Conservation (phyloP, 768 basidiomycete genomes). For the Roridomyces roridus region DNA sequence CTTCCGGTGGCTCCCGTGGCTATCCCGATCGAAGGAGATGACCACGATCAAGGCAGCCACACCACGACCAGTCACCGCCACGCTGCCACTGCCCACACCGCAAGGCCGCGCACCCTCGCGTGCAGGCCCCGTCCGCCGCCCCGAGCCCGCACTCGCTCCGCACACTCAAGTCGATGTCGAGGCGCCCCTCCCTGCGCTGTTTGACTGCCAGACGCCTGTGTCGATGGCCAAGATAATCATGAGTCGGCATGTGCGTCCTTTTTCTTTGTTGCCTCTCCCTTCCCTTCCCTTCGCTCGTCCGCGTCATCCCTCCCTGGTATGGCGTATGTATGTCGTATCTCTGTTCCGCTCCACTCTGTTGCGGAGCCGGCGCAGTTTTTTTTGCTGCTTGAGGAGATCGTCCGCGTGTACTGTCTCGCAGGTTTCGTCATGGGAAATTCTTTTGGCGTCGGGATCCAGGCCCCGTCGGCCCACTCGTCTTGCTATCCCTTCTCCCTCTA, state of each 20-base stretch:
- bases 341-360: too few relatives aligned
- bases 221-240: slow-evolving; percentile 19
- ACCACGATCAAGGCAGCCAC: neutral
- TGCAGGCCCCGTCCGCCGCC: neutral
- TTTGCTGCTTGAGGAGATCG: too few relatives aligned
- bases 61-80: neutral
- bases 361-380: too few relatives aligned
- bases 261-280: neutral
- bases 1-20: neutral
- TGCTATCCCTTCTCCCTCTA: too few relatives aligned
- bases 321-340: too few relatives aligned
- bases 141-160: neutral
- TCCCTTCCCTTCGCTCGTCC: neutral
- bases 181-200: slow-evolving; percentile 8
- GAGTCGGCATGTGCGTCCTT: slow-evolving; percentile 16
- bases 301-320: neutral
- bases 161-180: neutral
- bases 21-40: neutral
- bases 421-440: too few relatives aligned
- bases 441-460: too few relatives aligned
- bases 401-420: too few relatives aligned
- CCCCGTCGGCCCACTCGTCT: too few relatives aligned
- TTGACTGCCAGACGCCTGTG: slow-evolving; percentile 10
- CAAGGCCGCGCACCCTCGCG: neutral
- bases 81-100: neutral